Evolutionary conservation across 2,329 filamentous ascomycete genomes (phyloP).

Genomic region (Orbilia ellipsospora): DNA sequence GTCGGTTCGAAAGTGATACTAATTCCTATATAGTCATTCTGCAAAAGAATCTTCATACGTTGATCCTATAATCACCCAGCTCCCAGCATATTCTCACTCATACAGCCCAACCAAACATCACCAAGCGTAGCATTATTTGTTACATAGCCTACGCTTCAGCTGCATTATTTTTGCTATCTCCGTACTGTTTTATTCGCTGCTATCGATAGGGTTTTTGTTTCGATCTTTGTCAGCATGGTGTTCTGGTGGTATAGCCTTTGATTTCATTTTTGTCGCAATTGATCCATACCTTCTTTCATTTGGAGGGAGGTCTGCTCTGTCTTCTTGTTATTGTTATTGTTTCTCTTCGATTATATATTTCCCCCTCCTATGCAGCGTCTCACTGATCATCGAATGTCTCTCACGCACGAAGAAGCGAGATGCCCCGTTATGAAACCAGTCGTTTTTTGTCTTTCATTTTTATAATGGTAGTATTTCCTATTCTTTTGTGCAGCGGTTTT

Average conservation of each 20-base stretch:
- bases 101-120: too few species aligned
- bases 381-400: slow-evolving; percentile 1
- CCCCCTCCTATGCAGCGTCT: slow-evolving; percentile 14
- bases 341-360: slow-evolving; percentile 1
- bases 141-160: not conserved
- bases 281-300: slow-evolving; percentile 29
- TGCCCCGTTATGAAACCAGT: slow-evolving; percentile 40
- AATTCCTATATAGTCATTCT: slow-evolving; percentile 56
- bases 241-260: slow-evolving; percentile 35
- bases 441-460: slow-evolving; percentile 10
- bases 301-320: slow-evolving; percentile 15
- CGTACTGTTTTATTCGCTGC: slow-evolving; percentile 17
- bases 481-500: slow-evolving; percentile 6
- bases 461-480: slow-evolving; percentile 1
- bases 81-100: not conserved
- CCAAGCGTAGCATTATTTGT: not conserved
- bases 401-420: slow-evolving; percentile 24
- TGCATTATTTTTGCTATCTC: too few species aligned
- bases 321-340: not conserved
- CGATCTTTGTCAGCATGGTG: slow-evolving; percentile 44
- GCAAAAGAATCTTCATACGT: slow-evolving; percentile 59
- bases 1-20: not conserved
- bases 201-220: slow-evolving; percentile 32
- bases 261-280: slow-evolving; percentile 5
- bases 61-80: slow-evolving; percentile 57